Conservation (phyloP, 352 stramenopile species). For the Peronospora destructor region DNA sequence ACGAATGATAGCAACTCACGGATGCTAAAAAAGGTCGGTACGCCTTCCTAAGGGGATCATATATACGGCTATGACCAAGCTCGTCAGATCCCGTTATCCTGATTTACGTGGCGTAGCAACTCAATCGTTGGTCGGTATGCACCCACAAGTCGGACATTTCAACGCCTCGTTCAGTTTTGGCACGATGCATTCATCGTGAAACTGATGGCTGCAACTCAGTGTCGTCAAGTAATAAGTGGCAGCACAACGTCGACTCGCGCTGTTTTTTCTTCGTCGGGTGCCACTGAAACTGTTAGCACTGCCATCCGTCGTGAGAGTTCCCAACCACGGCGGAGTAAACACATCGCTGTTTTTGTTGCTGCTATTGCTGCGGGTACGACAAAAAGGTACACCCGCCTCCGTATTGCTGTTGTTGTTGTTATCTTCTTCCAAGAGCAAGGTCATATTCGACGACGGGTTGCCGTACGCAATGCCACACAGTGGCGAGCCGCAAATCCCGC, state of each 20-base stretch:
- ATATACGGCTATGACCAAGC: constrained; percentile 29
- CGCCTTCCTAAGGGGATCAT: constrained; percentile 21
- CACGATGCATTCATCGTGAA: constrained; percentile 82
- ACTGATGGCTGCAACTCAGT: constrained; percentile 66
- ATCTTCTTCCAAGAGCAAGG: constrained; percentile 29
- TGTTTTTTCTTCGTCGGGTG: constrained; percentile 7
- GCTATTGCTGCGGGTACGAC: constrained; percentile 15
- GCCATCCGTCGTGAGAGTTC: constrained; percentile 9
- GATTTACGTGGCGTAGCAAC: constrained; percentile 8
- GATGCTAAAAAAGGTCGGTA: constrained; percentile 14
- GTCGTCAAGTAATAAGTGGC: constrained; percentile 60
- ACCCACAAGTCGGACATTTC: constrained; percentile 56
- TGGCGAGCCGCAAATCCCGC: constrained; percentile 39
- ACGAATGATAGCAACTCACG: constrained; percentile 1
- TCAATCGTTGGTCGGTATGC: constrained; percentile 23
- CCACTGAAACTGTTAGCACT: constrained; percentile 13
- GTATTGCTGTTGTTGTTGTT: constrained; percentile 9
- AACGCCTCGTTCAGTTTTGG: constrained; percentile 67
- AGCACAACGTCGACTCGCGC: constrained; percentile 20
- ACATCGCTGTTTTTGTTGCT: constrained; percentile 14
- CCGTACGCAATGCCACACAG: constrained; percentile 42
- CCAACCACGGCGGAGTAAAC: constrained; percentile 17
- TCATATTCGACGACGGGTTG: constrained; percentile 17
- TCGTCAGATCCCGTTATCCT: constrained; percentile 15
- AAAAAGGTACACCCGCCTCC: constrained; percentile 2